Conservation (phyloP, 176 grass and related monocot species). For the Coix lacrymajobi region DNA sequence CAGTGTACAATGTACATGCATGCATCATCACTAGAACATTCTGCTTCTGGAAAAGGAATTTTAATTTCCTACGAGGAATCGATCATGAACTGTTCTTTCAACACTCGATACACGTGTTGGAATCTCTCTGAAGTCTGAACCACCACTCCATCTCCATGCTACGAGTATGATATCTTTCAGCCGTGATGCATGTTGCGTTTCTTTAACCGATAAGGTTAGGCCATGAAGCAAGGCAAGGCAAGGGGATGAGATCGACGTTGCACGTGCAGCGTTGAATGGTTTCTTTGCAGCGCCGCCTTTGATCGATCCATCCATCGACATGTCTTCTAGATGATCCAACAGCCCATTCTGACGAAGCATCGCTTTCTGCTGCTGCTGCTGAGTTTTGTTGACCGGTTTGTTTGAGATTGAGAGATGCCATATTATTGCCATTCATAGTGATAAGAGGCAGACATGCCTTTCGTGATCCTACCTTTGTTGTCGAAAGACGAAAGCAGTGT, state of each 20-base stretch:
- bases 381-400: constrained; percentile 33
- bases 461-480: neutral
- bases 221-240: constrained; percentile 6
- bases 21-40: neutral
- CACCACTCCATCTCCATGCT: too few relatives aligned
- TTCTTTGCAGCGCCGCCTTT: neutral
- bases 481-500: neutral
- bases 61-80: neutral
- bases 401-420: neutral
- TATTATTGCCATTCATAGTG: neutral
- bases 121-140: neutral
- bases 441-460: neutral
- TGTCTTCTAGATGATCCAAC: constrained; percentile 18
- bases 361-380: constrained; percentile 10
- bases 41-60: neutral
- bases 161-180: neutral
- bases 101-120: neutral
- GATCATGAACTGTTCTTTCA: neutral
- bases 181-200: neutral
- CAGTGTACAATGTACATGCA: neutral
- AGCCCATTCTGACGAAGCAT: neutral
- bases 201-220: constrained; percentile 27
- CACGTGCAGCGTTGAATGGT: constrained; percentile 16
- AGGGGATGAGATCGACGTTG: neutral
- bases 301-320: neutral